These are phyloP conservation scores for Ziziphus jujuba DNA, from an alignment of 306 rosid genomes.

Conservation along the genomic window DNA sequence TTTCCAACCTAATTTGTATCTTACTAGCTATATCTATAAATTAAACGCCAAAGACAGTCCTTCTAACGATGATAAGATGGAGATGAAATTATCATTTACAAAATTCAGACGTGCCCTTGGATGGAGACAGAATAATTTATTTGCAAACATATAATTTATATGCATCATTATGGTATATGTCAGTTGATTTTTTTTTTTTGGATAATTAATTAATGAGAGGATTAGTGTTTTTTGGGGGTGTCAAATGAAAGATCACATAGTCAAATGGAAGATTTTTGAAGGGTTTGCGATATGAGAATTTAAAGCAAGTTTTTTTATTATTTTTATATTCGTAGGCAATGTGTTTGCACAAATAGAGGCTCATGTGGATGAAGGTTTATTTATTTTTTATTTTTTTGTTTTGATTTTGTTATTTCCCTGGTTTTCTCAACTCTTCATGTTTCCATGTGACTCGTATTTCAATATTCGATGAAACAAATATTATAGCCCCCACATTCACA, in stretches of 20 bases:
- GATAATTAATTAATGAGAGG: neutral
- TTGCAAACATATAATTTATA: neutral
- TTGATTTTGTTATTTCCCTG: conserved; percentile 1
- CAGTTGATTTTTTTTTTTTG: neutral
- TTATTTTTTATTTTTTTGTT: neutral
- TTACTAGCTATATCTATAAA: neutral
- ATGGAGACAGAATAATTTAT: conserved; percentile 1
- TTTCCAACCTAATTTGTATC: too few species aligned
- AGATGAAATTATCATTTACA: neutral
- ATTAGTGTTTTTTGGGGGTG: neutral
- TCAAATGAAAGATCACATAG: conserved; percentile 24
- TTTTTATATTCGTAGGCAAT: neutral
- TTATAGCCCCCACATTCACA: conserved; percentile 4
- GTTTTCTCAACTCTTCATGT: conserved; percentile 31
- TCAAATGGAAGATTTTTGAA: conserved; percentile 17
- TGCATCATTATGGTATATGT: neutral
- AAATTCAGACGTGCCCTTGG: conserved; percentile 9
- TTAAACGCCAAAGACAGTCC: neutral
- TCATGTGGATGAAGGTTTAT: neutral
- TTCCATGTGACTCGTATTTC: conserved; percentile 40
- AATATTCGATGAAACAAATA: conserved; percentile 1
- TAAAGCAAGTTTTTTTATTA: conserved; percentile 3
- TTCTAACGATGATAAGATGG: neutral
- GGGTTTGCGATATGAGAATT: conserved; percentile 20
- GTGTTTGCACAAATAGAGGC: conserved; percentile 24